Conservation (phyloP, 352 stramenopile species). For the Globisporangium takayamanum region DNA sequence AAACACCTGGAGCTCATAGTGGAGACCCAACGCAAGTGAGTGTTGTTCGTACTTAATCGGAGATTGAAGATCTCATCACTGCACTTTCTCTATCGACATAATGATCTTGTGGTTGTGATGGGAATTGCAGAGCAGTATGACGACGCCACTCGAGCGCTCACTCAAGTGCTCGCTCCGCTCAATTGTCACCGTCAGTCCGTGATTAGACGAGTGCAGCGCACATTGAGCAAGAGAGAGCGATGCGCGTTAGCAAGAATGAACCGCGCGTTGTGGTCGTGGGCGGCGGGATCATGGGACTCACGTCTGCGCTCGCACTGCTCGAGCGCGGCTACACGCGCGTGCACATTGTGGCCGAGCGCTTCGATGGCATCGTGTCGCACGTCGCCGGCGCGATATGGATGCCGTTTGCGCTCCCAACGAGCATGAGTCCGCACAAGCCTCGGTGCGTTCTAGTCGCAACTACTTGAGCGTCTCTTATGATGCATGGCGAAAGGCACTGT, state of each 20-base stretch:
- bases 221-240: not conserved
- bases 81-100: no score
- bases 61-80: no score
- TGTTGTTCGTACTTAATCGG: no score
- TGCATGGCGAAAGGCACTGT: not conserved
- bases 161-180: no score
- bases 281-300: slow-evolving; percentile 62
- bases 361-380: slow-evolving; percentile 59
- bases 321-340: slow-evolving; percentile 40
- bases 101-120: no score
- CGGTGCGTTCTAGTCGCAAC: slow-evolving; percentile 16
- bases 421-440: slow-evolving; percentile 27
- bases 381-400: slow-evolving; percentile 69
- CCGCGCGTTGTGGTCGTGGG: slow-evolving; percentile 46
- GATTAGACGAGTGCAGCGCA: not conserved
- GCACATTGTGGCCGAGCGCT: slow-evolving; percentile 37
- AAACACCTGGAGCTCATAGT: no score
- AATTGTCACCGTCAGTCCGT: not conserved
- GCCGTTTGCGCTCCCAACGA: slow-evolving; percentile 48
- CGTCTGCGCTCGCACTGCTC: slow-evolving; percentile 55
- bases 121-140: no score
- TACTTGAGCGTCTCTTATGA: not conserved
- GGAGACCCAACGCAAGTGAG: no score
- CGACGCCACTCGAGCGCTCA: no score
- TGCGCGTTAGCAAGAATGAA: not conserved